These are phyloP conservation scores for Fusarium sublunatum DNA, from an alignment of 2,329 filamentous ascomycete species.

Conservation along the genomic window DNA sequence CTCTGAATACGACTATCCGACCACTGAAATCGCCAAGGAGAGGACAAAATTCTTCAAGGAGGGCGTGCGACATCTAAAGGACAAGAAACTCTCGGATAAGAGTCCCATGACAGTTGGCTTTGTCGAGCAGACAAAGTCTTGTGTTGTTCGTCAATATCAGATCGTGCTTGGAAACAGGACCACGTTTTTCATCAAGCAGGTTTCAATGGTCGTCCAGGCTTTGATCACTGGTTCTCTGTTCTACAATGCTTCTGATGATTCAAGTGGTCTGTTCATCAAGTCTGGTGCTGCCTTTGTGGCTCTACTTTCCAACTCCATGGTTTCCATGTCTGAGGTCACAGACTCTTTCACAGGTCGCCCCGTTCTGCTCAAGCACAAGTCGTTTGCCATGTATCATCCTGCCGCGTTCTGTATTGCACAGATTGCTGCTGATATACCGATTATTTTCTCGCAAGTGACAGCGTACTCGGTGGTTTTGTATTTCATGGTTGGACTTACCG, in stretches of 20 bases:
- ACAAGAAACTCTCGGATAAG: slow-evolving; percentile 61
- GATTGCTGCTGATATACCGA: slow-evolving; percentile 65
- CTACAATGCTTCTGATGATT: slow-evolving; percentile 69
- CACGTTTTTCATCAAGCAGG: slow-evolving; percentile 72
- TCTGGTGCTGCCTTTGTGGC: slow-evolving; percentile 73
- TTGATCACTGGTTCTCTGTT: slow-evolving; percentile 75
- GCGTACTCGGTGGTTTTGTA: slow-evolving; percentile 69
- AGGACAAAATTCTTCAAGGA: slow-evolving; percentile 66
- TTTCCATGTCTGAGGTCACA: slow-evolving; percentile 74
- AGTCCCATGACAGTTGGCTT: slow-evolving; percentile 69
- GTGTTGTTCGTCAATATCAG: slow-evolving; percentile 70
- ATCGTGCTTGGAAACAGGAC: slow-evolving; percentile 73
- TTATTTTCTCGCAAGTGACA: slow-evolving; percentile 68
- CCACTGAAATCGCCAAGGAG: slow-evolving; percentile 58
- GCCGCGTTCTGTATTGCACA: slow-evolving; percentile 69
- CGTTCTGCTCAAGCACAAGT: slow-evolving; percentile 68
- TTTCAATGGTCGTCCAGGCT: slow-evolving; percentile 67
- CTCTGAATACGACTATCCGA: slow-evolving; percentile 67
- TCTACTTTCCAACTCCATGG: slow-evolving; percentile 69
- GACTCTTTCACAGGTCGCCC: slow-evolving; percentile 70
- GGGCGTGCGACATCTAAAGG: slow-evolving; percentile 64
- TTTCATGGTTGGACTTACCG: slow-evolving; percentile 70
- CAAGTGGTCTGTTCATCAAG: slow-evolving; percentile 71
- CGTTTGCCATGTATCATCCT: slow-evolving; percentile 68
- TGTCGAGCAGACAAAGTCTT: slow-evolving; percentile 64